These are phyloP conservation scores for Leccinum truebloodii DNA, from an alignment of 768 basidiomycete species.

Conservation along the genomic window DNA sequence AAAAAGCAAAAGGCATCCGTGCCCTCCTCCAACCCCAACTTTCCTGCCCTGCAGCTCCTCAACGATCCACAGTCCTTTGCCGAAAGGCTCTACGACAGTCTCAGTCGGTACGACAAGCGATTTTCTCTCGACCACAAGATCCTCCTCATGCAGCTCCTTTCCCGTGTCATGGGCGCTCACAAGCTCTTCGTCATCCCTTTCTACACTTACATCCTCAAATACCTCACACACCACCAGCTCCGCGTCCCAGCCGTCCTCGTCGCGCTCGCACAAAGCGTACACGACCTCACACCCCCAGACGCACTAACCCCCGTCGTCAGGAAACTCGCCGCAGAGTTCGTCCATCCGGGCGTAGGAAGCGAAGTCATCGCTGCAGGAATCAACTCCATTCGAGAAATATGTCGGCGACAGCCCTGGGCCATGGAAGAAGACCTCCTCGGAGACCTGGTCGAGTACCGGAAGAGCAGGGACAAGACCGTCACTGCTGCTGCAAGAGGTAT, in stretches of 20 bases:
- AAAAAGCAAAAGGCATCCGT: slow-evolving; percentile 35
- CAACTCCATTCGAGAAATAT: slow-evolving; percentile 95
- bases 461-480: slow-evolving; percentile 93
- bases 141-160: slow-evolving; percentile 93
- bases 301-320: slow-evolving; percentile 84
- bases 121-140: slow-evolving; percentile 97
- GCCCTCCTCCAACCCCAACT: slow-evolving; percentile 55
- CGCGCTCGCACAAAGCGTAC: slow-evolving; percentile 90
- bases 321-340: slow-evolving; percentile 94
- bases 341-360: slow-evolving; percentile 94
- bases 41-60: slow-evolving; percentile 89
- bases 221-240: slow-evolving; percentile 89
- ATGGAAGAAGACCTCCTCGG: slow-evolving; percentile 94
- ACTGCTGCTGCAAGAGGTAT: slow-evolving; percentile 87
- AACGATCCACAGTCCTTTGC: slow-evolving; percentile 95
- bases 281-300: slow-evolving; percentile 94
- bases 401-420: slow-evolving; percentile 90
- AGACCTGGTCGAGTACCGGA: slow-evolving; percentile 92
- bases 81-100: slow-evolving; percentile 86
- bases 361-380: slow-evolving; percentile 97
- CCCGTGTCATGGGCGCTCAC: slow-evolving; percentile 90
- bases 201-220: slow-evolving; percentile 95
- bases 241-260: slow-evolving; percentile 92
- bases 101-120: slow-evolving; percentile 88
- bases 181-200: slow-evolving; percentile 92